Evolutionary conservation across 2,329 filamentous ascomycete genomes (phyloP), one percentile per base, ranked within the genome.

Genomic region (Triangularia verruculosa): DNA sequence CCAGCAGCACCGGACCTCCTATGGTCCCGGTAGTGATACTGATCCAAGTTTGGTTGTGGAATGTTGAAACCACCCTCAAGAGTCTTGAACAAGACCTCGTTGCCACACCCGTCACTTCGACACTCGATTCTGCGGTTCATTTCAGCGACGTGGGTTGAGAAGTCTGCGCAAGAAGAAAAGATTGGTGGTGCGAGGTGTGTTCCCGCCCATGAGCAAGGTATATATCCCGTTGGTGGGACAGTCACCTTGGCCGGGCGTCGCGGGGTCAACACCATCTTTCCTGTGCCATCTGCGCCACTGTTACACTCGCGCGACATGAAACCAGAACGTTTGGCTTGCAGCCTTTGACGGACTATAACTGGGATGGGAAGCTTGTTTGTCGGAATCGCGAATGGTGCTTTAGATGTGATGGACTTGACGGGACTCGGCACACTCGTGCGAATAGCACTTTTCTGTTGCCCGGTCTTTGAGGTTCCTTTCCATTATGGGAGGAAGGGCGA

Each of bases 71-170:
- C 57, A 5, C 63, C 56, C 17, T 69, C 68, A 28, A 66, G 22
- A 4, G 66, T 60, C 62, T 69, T 68, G 62, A 61, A 68, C 32
- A 68, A 55, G 47, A 68, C 65, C 53, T 70, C 68, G 57, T 65
- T 61, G 30, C 25, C 47, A 25, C 68, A 70, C 7, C 67, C 68
- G 28, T 70, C 66, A 53, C 64, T 68, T 13, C 63, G 24, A 57
- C 68, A 70, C 53, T 67, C 59, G 6, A 58, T 63, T 57, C 65
- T 60, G 20, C 64, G 67, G 39, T 61, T 69, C 68, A 70, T 70
- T 30, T 30, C 62, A 39, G 61, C n/a, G n/a, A n/a, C 20, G 17
- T 13, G n/a, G 13, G 43, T 22, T 34, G 57, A 13, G 0, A 28
- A 24, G 11, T 55, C 20, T 24, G 34, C 27, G 8, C 12, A 11